Evolutionary conservation across 2,329 filamentous ascomycete species (phyloP).

Genomic region (Fusarium sulawesiense): DNA sequence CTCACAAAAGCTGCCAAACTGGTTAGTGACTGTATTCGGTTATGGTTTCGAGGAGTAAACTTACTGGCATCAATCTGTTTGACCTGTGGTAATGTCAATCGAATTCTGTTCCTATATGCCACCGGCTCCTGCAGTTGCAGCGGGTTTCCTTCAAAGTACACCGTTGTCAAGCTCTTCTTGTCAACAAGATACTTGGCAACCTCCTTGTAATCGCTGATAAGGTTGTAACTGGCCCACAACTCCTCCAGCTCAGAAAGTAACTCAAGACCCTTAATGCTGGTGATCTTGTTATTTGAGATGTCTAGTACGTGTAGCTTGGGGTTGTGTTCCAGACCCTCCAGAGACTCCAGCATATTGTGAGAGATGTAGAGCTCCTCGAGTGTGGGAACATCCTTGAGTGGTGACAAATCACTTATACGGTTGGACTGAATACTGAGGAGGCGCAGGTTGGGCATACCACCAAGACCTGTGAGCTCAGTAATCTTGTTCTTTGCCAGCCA

Average conservation of each 20-base stretch:
- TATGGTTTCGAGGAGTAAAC: slow-evolving; percentile 55
- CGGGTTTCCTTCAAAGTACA: slow-evolving; percentile 97
- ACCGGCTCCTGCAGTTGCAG: slow-evolving; percentile 83
- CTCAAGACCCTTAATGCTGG: slow-evolving; percentile 77
- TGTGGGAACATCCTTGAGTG: slow-evolving; percentile 76
- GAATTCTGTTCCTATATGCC: slow-evolving; percentile 93
- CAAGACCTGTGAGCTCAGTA: slow-evolving; percentile 80
- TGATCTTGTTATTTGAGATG: slow-evolving; percentile 87
- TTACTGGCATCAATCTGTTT: slow-evolving; percentile 97
- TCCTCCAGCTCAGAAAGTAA: slow-evolving; percentile 81
- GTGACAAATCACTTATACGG: slow-evolving; percentile 81
- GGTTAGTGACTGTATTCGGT: neutral
- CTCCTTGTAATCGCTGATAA: slow-evolving; percentile 81
- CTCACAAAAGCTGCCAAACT: slow-evolving; percentile 48
- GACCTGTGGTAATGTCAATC: slow-evolving; percentile 86
- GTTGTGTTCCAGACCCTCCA: slow-evolving; percentile 78
- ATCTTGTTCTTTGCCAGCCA: slow-evolving; percentile 99
- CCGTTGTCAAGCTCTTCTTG: slow-evolving; percentile 84
- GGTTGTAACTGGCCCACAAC: slow-evolving; percentile 93
- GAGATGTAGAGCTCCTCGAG: slow-evolving; percentile 96
- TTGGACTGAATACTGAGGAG: slow-evolving; percentile 97
- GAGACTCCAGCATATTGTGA: slow-evolving; percentile 86
- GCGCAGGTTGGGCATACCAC: slow-evolving; percentile 79
- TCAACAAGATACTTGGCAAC: slow-evolving; percentile 81
- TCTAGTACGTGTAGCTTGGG: slow-evolving; percentile 81